These are phyloP conservation scores for Guadua angustifolia DNA, from an alignment of 176 grass and related monocot genomes.

Conservation along the genomic window DNA sequence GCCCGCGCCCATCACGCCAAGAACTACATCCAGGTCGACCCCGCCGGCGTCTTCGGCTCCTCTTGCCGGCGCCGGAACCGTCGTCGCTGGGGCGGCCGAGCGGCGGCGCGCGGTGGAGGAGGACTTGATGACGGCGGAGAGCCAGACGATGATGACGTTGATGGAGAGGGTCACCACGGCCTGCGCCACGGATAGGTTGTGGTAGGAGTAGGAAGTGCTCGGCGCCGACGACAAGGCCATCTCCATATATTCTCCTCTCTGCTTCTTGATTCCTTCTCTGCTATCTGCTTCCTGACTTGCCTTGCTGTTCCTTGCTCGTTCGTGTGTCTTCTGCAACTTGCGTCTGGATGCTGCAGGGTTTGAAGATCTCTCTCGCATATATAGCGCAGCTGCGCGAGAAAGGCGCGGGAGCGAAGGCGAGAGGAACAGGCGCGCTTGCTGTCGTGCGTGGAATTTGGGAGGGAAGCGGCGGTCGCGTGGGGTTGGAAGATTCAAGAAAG, in stretches of 20 bases:
- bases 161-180: slow-evolving; percentile 46
- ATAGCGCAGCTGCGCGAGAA: background rate
- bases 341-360: background rate
- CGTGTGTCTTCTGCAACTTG: background rate
- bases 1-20: slow-evolving; percentile 47
- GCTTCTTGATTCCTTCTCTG: background rate
- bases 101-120: background rate
- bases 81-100: background rate
- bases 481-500: slow-evolving; percentile 7
- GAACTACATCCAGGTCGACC: slow-evolving; percentile 50
- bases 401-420: background rate
- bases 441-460: background rate
- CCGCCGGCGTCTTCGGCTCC: background rate
- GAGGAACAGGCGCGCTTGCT: background rate
- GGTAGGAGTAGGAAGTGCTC: slow-evolving; percentile 20
- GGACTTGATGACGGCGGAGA: slow-evolving; percentile 39
- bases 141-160: slow-evolving; percentile 41
- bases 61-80: background rate
- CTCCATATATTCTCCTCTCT: slow-evolving; percentile 10
- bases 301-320: background rate
- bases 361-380: slow-evolving; percentile 21
- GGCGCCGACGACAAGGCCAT: background rate
- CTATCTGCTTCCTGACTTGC: background rate
- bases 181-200: slow-evolving; percentile 42
- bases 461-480: too few relatives aligned